Evolutionary conservation across 805 yeast species (phyloP).

Genomic region (Ogataea angusta): DNA sequence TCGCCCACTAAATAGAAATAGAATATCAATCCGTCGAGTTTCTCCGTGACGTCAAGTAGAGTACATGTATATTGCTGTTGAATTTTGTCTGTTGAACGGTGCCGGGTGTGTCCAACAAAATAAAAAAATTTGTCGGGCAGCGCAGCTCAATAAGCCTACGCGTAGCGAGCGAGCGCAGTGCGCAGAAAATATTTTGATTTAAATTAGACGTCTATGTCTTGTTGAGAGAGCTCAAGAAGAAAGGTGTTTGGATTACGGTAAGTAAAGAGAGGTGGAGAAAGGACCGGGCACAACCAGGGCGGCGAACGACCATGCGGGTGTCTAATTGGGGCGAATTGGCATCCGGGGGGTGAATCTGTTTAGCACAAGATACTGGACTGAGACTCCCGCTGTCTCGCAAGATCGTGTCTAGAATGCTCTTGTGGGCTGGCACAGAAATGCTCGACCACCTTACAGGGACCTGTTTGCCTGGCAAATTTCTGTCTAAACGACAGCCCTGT

Average conservation of each 20-base stretch:
- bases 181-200: conserved; percentile 12
- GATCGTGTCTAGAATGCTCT: neutral
- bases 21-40: neutral
- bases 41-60: conserved; percentile 9
- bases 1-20: conserved; percentile 20
- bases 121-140: conserved; percentile 12
- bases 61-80: conserved; percentile 12
- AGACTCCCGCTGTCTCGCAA: neutral
- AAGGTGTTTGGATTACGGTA: conserved; percentile 11
- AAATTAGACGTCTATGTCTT: conserved; percentile 10
- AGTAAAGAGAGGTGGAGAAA: neutral
- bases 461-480: neutral
- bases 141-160: conserved; percentile 2
- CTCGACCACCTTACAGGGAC: neutral
- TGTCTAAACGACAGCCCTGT: neutral
- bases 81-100: conserved; percentile 11
- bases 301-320: too few relatives aligned
- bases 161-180: conserved; percentile 7
- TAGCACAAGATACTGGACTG: neutral
- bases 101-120: conserved; percentile 13
- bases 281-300: neutral
- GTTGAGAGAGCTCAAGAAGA: conserved; percentile 9
- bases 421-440: neutral
- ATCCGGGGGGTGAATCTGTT: too few relatives aligned
- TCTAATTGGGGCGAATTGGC: too few relatives aligned